Percentiles rank a stretch among this genome's conserved stretches.
phyloP scores from a whole-genome alignment of 2,329 filamentous ascomycete species.

The Dendrostoma leiphaemia region DNA sequence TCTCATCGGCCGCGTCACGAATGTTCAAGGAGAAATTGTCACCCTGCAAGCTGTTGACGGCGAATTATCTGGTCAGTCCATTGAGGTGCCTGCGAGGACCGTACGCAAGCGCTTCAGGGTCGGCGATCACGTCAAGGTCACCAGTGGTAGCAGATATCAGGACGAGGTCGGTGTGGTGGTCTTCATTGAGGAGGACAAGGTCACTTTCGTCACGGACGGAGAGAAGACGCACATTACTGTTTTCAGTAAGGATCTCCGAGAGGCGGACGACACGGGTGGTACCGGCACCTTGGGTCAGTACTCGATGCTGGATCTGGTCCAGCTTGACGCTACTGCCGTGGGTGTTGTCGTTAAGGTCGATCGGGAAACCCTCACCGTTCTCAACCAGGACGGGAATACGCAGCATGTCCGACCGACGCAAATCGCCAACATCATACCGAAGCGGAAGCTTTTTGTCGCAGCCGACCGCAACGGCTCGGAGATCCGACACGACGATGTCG shows the following conservation, averaged over 20 bases:
- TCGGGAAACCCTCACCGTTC: conserved; percentile 81
- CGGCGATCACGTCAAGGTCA: conserved; percentile 98
- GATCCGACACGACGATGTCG: conserved; percentile 85
- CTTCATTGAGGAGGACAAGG: conserved; percentile 85
- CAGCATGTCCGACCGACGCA: conserved; percentile 86
- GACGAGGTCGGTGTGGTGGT: conserved; percentile 98
- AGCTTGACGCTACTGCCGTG: conserved; percentile 89
- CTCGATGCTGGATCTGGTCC: conserved; percentile 88
- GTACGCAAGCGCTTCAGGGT: conserved; percentile 89
- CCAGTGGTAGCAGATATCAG: conserved; percentile 88
- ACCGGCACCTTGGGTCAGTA: conserved; percentile 84
- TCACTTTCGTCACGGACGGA: conserved; percentile 90
- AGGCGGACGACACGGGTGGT: conserved; percentile 88
- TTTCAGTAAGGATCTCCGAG: conserved; percentile 93
- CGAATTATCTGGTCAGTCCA: conserved; percentile 74
- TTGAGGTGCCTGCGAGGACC: conserved; percentile 90
- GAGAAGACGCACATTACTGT: conserved; percentile 93
- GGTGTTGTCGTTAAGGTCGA: conserved; percentile 94
- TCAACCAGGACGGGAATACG: conserved; percentile 86
- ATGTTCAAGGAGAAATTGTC: conserved; percentile 89
- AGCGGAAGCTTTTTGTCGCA: conserved; percentile 80
- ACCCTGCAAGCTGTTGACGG: conserved; percentile 83
- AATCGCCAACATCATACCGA: conserved; percentile 83
- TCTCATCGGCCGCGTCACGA: conserved; percentile 79
- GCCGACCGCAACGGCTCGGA: conserved; percentile 92